Percentiles rank a stretch among this genome's conserved stretches.
phyloP scores from a whole-genome alignment of 2,329 filamentous ascomycete genomes.

The Blastomyces parvus region DNA sequence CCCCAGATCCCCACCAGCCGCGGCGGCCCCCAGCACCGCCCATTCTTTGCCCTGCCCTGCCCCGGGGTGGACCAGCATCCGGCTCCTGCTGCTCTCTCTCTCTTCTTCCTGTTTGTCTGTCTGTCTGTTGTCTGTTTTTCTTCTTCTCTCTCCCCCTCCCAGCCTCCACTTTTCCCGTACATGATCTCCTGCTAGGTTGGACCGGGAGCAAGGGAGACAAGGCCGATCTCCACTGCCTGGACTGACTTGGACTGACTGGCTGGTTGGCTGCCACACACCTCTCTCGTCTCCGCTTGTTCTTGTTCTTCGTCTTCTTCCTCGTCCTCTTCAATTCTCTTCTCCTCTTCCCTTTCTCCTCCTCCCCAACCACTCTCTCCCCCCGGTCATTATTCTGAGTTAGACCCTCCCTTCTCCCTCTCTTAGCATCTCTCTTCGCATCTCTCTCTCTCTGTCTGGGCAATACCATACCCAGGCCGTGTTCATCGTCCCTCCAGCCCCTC shows the following conservation, averaged over 20 bases:
- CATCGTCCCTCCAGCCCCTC: constrained; percentile 18
- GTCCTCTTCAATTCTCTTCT: constrained; percentile 14
- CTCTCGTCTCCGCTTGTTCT: constrained; percentile 12
- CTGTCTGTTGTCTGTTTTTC: no score
- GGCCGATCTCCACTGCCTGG: constrained; percentile 13
- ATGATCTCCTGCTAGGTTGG: constrained; percentile 17
- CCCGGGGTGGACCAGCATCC: no score
- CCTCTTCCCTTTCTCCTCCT: constrained; percentile 18
- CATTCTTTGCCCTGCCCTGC: no score
- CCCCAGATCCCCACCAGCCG: no score
- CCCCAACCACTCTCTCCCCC: background rate
- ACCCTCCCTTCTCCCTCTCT: constrained; percentile 13
- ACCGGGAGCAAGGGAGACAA: constrained; percentile 8
- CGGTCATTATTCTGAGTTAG: background rate
- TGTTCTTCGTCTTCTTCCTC: constrained; percentile 18
- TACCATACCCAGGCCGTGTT: constrained; percentile 8
- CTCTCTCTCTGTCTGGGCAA: background rate
- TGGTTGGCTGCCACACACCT: constrained; percentile 27
- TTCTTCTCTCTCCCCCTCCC: no score
- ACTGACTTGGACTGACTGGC: constrained; percentile 19
- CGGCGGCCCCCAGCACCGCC: no score
- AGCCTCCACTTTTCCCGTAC: constrained; percentile 24
- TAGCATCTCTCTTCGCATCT: background rate
- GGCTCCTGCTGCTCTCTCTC: no score
- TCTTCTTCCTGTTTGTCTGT: no score